These are phyloP conservation scores for Lagenaria siceraria DNA, from an alignment of 306 rosid genomes.

Conservation along the genomic window DNA sequence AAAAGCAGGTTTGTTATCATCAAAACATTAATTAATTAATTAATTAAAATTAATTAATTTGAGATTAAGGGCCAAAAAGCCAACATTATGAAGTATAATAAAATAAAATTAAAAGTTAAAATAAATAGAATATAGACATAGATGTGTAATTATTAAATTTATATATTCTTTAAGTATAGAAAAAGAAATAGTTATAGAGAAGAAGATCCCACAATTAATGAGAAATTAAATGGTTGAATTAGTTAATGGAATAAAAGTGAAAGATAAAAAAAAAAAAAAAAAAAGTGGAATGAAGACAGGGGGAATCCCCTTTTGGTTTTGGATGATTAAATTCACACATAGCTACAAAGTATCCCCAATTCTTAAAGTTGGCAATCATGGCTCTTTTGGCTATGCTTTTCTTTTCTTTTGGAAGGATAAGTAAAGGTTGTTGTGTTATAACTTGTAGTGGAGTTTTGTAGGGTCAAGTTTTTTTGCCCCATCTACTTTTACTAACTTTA, in stretches of 20 bases:
- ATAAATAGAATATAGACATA: too few relatives aligned
- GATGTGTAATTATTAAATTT: too few relatives aligned
- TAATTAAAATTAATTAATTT: too few relatives aligned
- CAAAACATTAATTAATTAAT: too few relatives aligned
- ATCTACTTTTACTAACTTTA: not conserved
- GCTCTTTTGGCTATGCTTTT: conserved; percentile 45
- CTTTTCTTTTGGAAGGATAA: conserved; percentile 4
- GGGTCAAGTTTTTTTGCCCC: not conserved
- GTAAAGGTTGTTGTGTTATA: conserved; percentile 21
- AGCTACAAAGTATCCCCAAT: not conserved
- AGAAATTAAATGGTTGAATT: not conserved
- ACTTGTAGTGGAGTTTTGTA: conserved; percentile 15
- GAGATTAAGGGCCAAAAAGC: too few relatives aligned
- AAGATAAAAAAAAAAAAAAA: too few relatives aligned
- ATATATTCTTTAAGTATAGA: too few relatives aligned
- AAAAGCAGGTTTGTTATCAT: too few relatives aligned
- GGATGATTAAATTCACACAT: conserved; percentile 2
- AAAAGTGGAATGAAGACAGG: not conserved
- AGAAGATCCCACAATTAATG: not conserved
- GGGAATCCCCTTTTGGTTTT: not conserved
- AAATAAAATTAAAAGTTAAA: too few relatives aligned
- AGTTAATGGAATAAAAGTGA: not conserved
- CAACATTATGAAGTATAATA: too few relatives aligned
- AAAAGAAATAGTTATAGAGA: not conserved
- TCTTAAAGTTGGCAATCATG: conserved; percentile 41